phyloP scores from a whole-genome alignment of 345 rosid species.

The Aegle marmelos region DNA sequence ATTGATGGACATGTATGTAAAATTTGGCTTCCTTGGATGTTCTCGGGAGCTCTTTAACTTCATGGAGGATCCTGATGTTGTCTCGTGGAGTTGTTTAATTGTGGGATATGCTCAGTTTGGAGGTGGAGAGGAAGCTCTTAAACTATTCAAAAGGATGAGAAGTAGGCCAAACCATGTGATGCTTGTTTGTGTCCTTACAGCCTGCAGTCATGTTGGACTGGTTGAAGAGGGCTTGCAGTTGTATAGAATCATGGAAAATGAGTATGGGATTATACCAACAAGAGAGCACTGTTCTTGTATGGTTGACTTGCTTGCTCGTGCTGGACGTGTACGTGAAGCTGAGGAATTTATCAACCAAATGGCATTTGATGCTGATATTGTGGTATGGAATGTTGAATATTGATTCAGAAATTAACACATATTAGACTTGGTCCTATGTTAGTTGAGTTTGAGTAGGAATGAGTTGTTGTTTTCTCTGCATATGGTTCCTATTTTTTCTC shows the following conservation, averaged over 20 bases:
- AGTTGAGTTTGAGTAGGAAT: no score
- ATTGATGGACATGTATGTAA: conserved; percentile 68
- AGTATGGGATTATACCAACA: conserved; percentile 46
- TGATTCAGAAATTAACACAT: no score
- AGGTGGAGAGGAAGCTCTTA: conserved; percentile 62
- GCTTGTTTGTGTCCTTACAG: conserved; percentile 54
- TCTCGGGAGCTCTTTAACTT: conserved; percentile 47
- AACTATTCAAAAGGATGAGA: conserved; percentile 54
- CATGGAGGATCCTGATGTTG: conserved; percentile 49
- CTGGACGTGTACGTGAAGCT: conserved; percentile 66
- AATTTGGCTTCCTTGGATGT: conserved; percentile 61
- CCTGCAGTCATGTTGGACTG: conserved; percentile 76
- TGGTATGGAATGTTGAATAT: no score
- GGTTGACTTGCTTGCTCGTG: conserved; percentile 77
- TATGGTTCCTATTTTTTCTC: no score
- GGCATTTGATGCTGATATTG: conserved; percentile 53
- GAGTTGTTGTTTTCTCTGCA: no score
- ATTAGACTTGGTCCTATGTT: no score
- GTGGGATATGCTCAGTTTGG: conserved; percentile 82
- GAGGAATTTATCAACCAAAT: conserved; percentile 48
- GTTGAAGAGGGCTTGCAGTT: conserved; percentile 65
- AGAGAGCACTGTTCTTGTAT: conserved; percentile 67
- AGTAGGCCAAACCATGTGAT: conserved; percentile 59
- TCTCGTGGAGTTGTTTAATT: conserved; percentile 74
- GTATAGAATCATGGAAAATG: conserved; percentile 47